These are phyloP conservation scores for Yamadazyma triangularis DNA, from an alignment of 1,139 yeast species.

Conservation along the genomic window DNA sequence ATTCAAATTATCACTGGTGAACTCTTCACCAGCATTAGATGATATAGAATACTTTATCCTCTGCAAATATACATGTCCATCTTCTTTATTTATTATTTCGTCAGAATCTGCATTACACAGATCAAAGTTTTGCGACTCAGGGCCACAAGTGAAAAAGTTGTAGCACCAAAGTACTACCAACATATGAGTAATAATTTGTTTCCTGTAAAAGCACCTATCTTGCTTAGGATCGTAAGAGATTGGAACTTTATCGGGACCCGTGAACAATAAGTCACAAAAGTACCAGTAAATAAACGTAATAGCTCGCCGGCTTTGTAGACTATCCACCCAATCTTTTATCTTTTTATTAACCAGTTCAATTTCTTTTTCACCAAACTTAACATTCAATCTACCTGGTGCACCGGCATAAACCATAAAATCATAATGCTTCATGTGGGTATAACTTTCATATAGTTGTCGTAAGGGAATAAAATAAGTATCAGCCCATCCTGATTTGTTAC, in stretches of 20 bases:
- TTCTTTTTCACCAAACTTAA: slow-evolving; percentile 50
- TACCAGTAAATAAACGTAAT: slow-evolving; percentile 49
- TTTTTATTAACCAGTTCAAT: slow-evolving; percentile 44
- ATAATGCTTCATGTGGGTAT: slow-evolving; percentile 39
- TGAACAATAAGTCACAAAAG: too few species aligned
- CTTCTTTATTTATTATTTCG: too few species aligned
- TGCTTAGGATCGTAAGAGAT: slow-evolving; percentile 47
- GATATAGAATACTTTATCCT: slow-evolving; percentile 28
- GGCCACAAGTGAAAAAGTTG: slow-evolving; percentile 36
- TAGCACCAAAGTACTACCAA: slow-evolving; percentile 45
- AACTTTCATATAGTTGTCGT: slow-evolving; percentile 14
- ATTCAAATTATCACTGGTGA: slow-evolving; percentile 16
- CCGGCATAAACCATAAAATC: slow-evolving; percentile 75
- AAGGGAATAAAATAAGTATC: too few species aligned
- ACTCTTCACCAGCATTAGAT: slow-evolving; percentile 14
- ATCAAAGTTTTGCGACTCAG: slow-evolving; percentile 31
- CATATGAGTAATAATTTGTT: slow-evolving; percentile 31
- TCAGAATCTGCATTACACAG: too few species aligned
- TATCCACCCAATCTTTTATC: slow-evolving; percentile 45
- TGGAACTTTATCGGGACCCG: too few species aligned
- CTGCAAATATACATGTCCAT: slow-evolving; percentile 36
- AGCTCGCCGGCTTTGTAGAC: slow-evolving; percentile 12
- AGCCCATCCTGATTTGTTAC: too few species aligned
- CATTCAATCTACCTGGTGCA: slow-evolving; percentile 74
- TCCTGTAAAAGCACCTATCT: slow-evolving; percentile 49